A percentile compares a stretch with the other conserved stretches of the same genome.
Conservation (phyloP, 768 basidiomycete species). For the Mycena galopus region DNA sequence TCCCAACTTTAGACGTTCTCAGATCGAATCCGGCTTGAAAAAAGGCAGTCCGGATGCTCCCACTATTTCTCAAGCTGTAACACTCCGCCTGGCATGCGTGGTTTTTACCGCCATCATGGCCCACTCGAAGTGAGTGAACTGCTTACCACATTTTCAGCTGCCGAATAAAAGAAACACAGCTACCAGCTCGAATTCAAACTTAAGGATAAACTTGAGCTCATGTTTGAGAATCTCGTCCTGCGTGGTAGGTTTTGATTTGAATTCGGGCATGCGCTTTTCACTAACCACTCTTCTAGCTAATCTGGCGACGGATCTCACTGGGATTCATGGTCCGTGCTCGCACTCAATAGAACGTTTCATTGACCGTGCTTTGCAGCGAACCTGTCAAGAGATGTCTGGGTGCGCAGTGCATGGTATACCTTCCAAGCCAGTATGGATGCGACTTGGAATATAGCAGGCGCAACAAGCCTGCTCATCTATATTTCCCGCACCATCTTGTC, state of each 20-base stretch:
- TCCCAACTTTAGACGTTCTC: neutral
- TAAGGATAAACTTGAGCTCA: neutral
- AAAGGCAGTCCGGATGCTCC: constrained; percentile 18
- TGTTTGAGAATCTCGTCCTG: constrained; percentile 14
- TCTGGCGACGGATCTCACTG: constrained; percentile 28
- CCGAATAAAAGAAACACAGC: neutral
- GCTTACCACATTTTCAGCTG: neutral
- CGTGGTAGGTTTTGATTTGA: constrained; percentile 8
- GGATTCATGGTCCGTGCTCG: constrained; percentile 14
- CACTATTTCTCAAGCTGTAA: constrained; percentile 22
- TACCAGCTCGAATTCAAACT: neutral
- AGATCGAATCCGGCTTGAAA: constrained; percentile 34
- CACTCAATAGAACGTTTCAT: neutral
- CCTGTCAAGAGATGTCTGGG: constrained; percentile 2
- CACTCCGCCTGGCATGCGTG: constrained; percentile 11
- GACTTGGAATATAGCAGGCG: neutral
- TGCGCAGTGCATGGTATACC: constrained; percentile 5
- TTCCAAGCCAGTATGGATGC: neutral
- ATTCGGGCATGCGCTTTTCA: neutral
- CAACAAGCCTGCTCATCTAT: constrained; percentile 22
- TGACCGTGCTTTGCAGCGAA: constrained; percentile 15
- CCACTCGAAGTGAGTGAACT: constrained; percentile 1
- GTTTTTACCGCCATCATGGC: constrained; percentile 17
- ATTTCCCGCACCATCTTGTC: constrained; percentile 18
- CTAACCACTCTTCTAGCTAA: constrained; percentile 10